phyloP scores from a whole-genome alignment of 139 green algal species.

The Gonium pectorale region DNA sequence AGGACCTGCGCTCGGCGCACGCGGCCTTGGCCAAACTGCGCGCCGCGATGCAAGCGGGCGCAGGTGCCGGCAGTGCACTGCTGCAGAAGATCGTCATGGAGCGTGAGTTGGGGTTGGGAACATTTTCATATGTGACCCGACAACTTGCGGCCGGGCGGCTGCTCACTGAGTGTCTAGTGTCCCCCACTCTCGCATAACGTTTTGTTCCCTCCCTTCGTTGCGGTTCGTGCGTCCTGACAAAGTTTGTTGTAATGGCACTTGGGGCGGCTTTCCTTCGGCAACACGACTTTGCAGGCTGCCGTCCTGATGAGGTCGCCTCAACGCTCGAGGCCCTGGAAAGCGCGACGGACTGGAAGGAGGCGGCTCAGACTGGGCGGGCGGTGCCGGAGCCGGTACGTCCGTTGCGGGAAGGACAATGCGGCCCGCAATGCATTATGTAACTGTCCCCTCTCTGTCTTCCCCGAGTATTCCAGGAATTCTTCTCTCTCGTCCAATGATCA shows the following conservation, averaged over 20 bases:
- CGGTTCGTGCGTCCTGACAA: too few relatives aligned
- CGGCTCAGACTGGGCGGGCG: slow-evolving; percentile 79
- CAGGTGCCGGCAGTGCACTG: neutral
- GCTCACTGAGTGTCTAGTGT: too few relatives aligned
- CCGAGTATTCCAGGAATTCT: too few relatives aligned
- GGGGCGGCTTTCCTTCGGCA: neutral
- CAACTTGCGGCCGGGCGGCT: too few relatives aligned
- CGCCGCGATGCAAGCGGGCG: neutral
- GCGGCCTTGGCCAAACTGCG: slow-evolving; percentile 38
- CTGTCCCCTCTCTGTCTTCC: too few relatives aligned
- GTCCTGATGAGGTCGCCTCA: neutral
- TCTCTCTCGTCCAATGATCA: too few relatives aligned
- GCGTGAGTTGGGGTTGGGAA: slow-evolving; percentile 17
- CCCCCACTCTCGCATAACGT: too few relatives aligned
- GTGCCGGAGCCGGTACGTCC: slow-evolving; percentile 68
- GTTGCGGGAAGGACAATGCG: too few relatives aligned
- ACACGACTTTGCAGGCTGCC: slow-evolving; percentile 4
- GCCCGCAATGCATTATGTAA: too few relatives aligned
- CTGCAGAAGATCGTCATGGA: slow-evolving; percentile 4
- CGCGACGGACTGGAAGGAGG: slow-evolving; percentile 88
- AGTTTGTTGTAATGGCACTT: neutral
- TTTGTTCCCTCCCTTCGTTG: too few relatives aligned
- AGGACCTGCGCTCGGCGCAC: slow-evolving; percentile 53
- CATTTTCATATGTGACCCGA: too few relatives aligned
- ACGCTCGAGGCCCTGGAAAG: slow-evolving; percentile 70